These are phyloP conservation scores for Kwoniella sp. DNA, from an alignment of 768 basidiomycete genomes.

Conservation along the genomic window DNA sequence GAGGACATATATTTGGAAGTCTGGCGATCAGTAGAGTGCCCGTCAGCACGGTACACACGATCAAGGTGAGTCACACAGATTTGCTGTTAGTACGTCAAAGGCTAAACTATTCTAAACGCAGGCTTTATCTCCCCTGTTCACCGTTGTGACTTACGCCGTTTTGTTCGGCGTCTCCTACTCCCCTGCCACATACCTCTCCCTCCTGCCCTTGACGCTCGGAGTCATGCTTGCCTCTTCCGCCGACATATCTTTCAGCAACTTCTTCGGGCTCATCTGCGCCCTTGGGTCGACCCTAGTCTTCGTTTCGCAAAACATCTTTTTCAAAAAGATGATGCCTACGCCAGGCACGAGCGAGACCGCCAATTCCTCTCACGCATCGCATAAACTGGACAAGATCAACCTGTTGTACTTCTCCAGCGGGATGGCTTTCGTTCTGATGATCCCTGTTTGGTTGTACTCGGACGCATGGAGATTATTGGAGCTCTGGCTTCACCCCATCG, in stretches of 20 bases:
- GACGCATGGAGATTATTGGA: conserved; percentile 74
- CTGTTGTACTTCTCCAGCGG: conserved; percentile 89
- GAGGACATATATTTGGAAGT: conserved; percentile 95
- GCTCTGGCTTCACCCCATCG: conserved; percentile 51
- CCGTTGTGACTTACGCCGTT: conserved; percentile 90
- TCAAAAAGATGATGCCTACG: conserved; percentile 94
- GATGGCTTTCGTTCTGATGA: conserved; percentile 93
- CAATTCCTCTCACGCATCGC: conserved; percentile 44
- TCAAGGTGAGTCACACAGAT: conserved; percentile 71
- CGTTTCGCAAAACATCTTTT: conserved; percentile 97
- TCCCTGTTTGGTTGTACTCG: conserved; percentile 89
- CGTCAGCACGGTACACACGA: conserved; percentile 97
- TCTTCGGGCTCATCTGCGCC: conserved; percentile 85
- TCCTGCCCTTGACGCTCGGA: conserved; percentile 90
- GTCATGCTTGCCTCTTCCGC: conserved; percentile 98
- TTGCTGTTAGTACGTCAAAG: too few relatives aligned
- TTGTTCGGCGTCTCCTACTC: conserved; percentile 94
- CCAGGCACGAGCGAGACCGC: conserved; percentile 39
- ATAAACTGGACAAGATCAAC: conserved; percentile 96
- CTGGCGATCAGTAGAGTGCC: conserved; percentile 95
- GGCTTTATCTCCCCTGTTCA: conserved; percentile 96
- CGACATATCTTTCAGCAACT: conserved; percentile 83
- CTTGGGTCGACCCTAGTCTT: conserved; percentile 96
- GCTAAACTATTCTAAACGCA: too few relatives aligned
- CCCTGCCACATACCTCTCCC: conserved; percentile 82